These are phyloP conservation scores for Colletotrichum sp. DNA, from an alignment of 2,329 filamentous ascomycete species.

Conservation along the genomic window DNA sequence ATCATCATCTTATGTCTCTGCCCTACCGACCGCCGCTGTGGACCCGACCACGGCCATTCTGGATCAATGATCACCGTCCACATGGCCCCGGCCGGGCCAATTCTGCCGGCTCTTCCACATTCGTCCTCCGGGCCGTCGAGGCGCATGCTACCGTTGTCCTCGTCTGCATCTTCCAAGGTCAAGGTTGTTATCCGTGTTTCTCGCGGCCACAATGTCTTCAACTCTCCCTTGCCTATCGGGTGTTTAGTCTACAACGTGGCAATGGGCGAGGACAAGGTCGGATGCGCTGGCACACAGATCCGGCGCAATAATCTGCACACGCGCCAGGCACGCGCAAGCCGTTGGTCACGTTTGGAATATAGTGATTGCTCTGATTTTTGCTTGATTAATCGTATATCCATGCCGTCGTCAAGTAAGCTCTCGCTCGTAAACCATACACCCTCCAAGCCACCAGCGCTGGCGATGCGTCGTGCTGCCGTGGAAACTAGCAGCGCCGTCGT, in stretches of 20 bases:
- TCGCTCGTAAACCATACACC: neutral
- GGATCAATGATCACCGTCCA: neutral
- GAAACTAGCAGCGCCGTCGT: neutral
- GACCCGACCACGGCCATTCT: neutral
- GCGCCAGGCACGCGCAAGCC: neutral
- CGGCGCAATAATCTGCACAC: slow-evolving; percentile 2
- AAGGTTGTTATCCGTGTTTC: neutral
- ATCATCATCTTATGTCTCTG: neutral
- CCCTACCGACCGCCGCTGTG: neutral
- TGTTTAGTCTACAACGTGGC: neutral
- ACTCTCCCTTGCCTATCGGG: neutral
- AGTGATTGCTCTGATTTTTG: neutral
- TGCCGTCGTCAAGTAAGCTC: neutral
- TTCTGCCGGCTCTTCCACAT: neutral
- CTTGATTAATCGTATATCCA: neutral
- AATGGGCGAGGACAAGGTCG: neutral
- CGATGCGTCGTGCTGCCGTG: neutral
- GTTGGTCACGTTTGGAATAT: neutral
- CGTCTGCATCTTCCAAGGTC: neutral
- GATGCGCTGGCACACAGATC: slow-evolving; percentile 13
- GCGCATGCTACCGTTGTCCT: neutral
- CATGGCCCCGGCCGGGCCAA: neutral
- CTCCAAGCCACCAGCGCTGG: neutral
- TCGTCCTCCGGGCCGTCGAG: neutral
- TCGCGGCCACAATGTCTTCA: neutral